phyloP scores from a whole-genome alignment of 148 eudicot genomes.

The Nepenthes mirabilis region DNA sequence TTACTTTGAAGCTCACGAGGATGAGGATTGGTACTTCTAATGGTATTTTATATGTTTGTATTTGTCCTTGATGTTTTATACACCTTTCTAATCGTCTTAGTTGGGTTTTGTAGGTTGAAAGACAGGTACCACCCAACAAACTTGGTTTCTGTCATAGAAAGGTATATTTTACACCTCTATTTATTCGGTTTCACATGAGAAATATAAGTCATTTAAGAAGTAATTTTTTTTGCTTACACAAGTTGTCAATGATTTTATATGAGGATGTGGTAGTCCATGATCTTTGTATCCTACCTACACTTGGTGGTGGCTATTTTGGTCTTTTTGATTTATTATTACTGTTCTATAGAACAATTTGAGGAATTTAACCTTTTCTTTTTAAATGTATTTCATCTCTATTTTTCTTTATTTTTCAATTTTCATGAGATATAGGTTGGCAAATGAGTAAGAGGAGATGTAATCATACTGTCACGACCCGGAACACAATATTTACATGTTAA shows the following conservation, averaged over 20 bases:
- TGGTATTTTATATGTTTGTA: not conserved
- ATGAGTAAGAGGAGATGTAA: no score
- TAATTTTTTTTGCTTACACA: not conserved
- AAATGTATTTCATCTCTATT: not conserved
- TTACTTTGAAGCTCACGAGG: slow-evolving; percentile 90
- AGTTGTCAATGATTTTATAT: not conserved
- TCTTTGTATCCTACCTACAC: no score
- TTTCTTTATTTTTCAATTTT: not conserved
- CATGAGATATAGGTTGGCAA: no score
- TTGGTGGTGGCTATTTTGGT: no score
- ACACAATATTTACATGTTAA: no score
- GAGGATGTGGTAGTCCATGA: no score
- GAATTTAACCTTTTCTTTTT: no score
- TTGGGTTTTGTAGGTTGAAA: slow-evolving; percentile 53
- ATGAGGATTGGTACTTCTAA: slow-evolving; percentile 72
- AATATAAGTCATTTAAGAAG: not conserved
- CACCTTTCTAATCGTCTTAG: slow-evolving; percentile 3
- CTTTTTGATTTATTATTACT: no score
- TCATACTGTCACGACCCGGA: no score
- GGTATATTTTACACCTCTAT: slow-evolving; percentile 26
- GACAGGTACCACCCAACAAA: slow-evolving; percentile 96
- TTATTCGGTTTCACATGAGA: not conserved
- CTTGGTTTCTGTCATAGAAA: slow-evolving; percentile 68
- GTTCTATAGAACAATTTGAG: no score
- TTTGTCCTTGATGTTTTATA: not conserved